phyloP scores from a whole-genome alignment of 306 rosid genomes.

The barrel medic (Medicago truncatula) region DNA sequence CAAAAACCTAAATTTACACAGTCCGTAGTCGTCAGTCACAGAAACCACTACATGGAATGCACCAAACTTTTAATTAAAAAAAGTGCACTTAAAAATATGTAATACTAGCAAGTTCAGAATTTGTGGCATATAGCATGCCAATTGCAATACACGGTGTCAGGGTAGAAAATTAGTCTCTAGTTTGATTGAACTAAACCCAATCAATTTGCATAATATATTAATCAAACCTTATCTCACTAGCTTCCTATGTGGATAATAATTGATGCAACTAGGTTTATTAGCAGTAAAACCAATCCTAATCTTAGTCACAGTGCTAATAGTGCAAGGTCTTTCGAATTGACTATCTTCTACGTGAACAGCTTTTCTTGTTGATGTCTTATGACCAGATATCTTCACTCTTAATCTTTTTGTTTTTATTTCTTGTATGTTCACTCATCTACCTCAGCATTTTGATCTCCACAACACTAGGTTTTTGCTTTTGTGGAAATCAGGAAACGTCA shows the following conservation, averaged over 20 bases:
- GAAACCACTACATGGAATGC: slow-evolving; percentile 33
- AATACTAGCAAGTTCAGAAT: slow-evolving; percentile 26
- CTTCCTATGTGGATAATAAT: slow-evolving; percentile 1
- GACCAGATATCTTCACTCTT: slow-evolving; percentile 17
- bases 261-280: slow-evolving; percentile 3
- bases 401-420: neutral
- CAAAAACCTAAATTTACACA: slow-evolving; percentile 64
- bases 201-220: slow-evolving; percentile 23
- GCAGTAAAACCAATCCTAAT: slow-evolving; percentile 26
- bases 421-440: slow-evolving; percentile 13
- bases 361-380: slow-evolving; percentile 4
- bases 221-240: slow-evolving; percentile 14
- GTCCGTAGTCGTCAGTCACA: slow-evolving; percentile 33
- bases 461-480: neutral
- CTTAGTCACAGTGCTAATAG: neutral
- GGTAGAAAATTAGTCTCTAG: slow-evolving; percentile 18
- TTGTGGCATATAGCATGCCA: neutral
- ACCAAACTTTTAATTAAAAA: slow-evolving; percentile 23
- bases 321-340: slow-evolving; percentile 3
- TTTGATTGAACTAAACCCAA: slow-evolving; percentile 9
- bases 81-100: slow-evolving; percentile 3
- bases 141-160: slow-evolving; percentile 17
- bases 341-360: slow-evolving; percentile 15
- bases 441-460: slow-evolving; percentile 3
- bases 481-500: neutral